Evolutionary conservation across 1,284 basidiomycete genomes (phyloP).

Genomic region (Ceratobasidium theobromae): DNA sequence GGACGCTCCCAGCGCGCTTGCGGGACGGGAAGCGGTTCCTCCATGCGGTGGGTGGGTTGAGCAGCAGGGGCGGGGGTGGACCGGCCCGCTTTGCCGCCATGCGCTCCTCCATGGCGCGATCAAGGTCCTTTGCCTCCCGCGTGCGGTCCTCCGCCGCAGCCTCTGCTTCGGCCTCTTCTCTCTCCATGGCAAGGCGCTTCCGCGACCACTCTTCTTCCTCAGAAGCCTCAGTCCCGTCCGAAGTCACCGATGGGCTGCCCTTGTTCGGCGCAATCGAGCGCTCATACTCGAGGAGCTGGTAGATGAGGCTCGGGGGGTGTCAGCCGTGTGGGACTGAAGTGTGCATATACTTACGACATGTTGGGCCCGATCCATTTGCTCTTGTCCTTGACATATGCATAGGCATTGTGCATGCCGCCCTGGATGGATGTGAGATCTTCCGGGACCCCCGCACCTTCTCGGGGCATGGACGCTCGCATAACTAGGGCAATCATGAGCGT

Average conservation of each 20-base stretch:
- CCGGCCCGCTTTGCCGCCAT: slow-evolving; percentile 64
- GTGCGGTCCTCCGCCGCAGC: slow-evolving; percentile 26
- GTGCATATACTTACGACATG: slow-evolving; percentile 74
- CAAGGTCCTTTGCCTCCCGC: slow-evolving; percentile 69
- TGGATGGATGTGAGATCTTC: slow-evolving; percentile 75
- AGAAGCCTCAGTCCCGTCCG: slow-evolving; percentile 53
- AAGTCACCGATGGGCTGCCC: slow-evolving; percentile 41
- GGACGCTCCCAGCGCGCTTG: slow-evolving; percentile 61
- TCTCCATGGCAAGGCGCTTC: slow-evolving; percentile 65
- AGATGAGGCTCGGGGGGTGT: slow-evolving; percentile 71
- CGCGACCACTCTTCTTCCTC: slow-evolving; percentile 84
- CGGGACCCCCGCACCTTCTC: slow-evolving; percentile 63
- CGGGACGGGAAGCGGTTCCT: slow-evolving; percentile 42
- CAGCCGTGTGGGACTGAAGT: slow-evolving; percentile 26
- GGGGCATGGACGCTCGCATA: slow-evolving; percentile 86
- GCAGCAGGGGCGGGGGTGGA: slow-evolving; percentile 67
- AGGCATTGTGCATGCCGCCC: slow-evolving; percentile 85
- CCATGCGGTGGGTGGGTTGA: slow-evolving; percentile 49
- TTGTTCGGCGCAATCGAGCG: slow-evolving; percentile 62
- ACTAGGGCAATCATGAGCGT: slow-evolving; percentile 92
- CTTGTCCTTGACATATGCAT: slow-evolving; percentile 86
- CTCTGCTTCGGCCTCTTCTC: slow-evolving; percentile 46
- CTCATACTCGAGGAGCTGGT: slow-evolving; percentile 94
- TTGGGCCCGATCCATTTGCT: slow-evolving; percentile 90
- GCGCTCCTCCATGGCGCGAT: slow-evolving; percentile 81